A percentile compares a stretch with the other conserved stretches of the same genome.
Conservation (phyloP, 2,329 filamentous ascomycete genomes). For the Arachnopeziza araneosa region DNA sequence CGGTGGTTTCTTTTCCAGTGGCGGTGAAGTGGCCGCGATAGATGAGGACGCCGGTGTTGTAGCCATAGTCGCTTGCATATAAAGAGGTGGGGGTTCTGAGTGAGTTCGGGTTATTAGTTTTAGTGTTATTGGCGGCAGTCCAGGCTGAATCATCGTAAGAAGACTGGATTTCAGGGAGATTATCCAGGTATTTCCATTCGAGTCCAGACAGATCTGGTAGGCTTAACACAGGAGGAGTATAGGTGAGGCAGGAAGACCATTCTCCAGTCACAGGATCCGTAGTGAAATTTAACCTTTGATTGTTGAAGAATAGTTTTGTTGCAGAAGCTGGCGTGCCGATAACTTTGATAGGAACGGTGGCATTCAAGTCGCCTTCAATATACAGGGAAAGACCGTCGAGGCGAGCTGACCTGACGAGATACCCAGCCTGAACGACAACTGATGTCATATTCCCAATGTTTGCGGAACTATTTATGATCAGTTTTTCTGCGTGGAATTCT, state of each 20-base stretch:
- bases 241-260: constrained; percentile 47
- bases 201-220: constrained; percentile 54
- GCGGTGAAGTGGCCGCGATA: constrained; percentile 67
- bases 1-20: constrained; percentile 49
- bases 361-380: constrained; percentile 67
- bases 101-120: constrained; percentile 54
- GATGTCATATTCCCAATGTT: constrained; percentile 34
- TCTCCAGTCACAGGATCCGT: constrained; percentile 40
- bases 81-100: constrained; percentile 55
- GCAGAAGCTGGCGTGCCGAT: constrained; percentile 52
- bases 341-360: constrained; percentile 61
- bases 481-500: background rate
- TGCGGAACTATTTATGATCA: constrained; percentile 16
- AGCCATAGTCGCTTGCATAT: constrained; percentile 69
- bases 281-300: constrained; percentile 35
- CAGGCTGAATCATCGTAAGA: constrained; percentile 66
- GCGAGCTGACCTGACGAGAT: constrained; percentile 56
- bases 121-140: constrained; percentile 51
- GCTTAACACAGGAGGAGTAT: constrained; percentile 42
- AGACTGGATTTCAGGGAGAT: constrained; percentile 60
- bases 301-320: constrained; percentile 58
- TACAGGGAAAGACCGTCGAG: constrained; percentile 51
- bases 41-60: constrained; percentile 61
- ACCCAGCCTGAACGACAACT: constrained; percentile 58
- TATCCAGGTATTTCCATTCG: constrained; percentile 65